These are phyloP conservation scores for Colletotrichum zoysiae DNA, from an alignment of 2,329 filamentous ascomycete species.

Conservation along the genomic window DNA sequence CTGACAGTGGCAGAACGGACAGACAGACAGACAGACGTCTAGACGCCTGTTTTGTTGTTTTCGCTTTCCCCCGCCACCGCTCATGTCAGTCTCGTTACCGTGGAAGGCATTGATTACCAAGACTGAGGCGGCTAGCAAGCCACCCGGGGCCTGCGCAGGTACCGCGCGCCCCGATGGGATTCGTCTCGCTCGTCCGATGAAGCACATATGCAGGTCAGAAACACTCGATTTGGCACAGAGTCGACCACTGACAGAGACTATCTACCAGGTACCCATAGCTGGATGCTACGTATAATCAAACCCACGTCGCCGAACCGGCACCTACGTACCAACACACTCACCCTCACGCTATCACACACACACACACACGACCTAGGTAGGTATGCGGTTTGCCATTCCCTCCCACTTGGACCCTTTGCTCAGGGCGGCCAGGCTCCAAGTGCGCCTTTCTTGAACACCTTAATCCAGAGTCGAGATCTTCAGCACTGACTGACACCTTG, in stretches of 20 bases:
- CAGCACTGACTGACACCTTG: slow-evolving; percentile 20
- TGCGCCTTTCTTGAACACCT: slow-evolving; percentile 18
- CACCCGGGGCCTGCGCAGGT: slow-evolving; percentile 17
- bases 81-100: background rate
- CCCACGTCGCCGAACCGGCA: background rate
- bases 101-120: slow-evolving; percentile 7
- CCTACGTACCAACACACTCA: background rate
- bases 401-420: slow-evolving; percentile 28
- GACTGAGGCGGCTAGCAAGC: slow-evolving; percentile 7
- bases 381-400: background rate
- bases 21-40: too few relatives aligned
- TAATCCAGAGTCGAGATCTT: background rate
- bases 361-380: background rate
- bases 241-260: slow-evolving; percentile 20
- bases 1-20: slow-evolving; percentile 15
- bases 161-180: background rate
- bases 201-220: slow-evolving; percentile 2
- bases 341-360: background rate
- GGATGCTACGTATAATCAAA: background rate
- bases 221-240: slow-evolving; percentile 9
- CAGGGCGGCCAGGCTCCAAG: background rate
- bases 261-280: too few relatives aligned
- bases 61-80: background rate
- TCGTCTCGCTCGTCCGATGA: slow-evolving; percentile 34
- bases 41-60: background rate